Conservation (phyloP, 1,139 yeast species). For the Blastobotrys illinoisensis region DNA sequence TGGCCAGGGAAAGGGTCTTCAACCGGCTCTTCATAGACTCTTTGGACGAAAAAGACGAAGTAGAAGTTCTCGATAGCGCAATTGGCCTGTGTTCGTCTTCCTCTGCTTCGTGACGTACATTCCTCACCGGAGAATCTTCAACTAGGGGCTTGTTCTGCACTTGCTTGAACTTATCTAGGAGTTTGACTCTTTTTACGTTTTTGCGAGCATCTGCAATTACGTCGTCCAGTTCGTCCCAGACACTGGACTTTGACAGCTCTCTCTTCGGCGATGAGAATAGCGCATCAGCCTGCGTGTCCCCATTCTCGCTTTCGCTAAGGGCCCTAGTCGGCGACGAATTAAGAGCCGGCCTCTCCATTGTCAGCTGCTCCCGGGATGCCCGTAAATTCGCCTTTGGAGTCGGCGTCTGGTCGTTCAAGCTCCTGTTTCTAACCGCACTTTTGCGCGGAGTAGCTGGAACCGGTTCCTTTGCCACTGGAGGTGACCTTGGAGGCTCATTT, state of each 20-base stretch:
- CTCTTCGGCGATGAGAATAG: background rate
- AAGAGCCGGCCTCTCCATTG: background rate
- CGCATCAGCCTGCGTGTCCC: background rate
- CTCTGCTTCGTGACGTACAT: background rate
- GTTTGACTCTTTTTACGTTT: background rate
- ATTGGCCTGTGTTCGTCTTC: background rate
- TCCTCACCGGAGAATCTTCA: background rate
- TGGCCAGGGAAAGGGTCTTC: background rate
- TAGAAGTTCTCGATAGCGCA: background rate
- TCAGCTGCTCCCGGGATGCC: background rate
- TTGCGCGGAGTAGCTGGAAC: background rate
- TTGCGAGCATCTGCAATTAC: background rate
- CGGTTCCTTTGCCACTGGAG: background rate
- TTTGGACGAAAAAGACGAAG: background rate
- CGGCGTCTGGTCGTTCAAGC: background rate
- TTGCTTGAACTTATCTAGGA: background rate
- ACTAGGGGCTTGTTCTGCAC: background rate
- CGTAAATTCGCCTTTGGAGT: background rate
- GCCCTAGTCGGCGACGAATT: background rate
- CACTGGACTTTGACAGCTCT: background rate
- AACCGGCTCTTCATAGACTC: background rate
- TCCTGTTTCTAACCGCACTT: background rate
- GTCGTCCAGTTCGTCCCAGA: background rate
- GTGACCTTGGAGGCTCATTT: background rate
- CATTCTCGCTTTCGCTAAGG: background rate